Evolutionary conservation across 768 basidiomycete genomes (phyloP), one percentile per base, ranked within the genome.

Genomic region (Agrocybe chaxingu): DNA sequence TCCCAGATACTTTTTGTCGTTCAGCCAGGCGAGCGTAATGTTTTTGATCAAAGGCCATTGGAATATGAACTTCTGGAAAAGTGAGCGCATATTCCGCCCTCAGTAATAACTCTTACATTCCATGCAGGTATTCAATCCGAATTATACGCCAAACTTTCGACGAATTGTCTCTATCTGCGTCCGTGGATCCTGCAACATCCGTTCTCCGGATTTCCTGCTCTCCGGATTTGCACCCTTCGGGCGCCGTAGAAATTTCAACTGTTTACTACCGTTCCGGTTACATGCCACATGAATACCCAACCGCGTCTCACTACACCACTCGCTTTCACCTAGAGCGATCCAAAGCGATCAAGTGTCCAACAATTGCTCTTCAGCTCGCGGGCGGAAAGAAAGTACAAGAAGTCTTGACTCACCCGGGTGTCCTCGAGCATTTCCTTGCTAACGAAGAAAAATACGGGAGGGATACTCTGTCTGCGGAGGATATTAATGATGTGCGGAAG

Each of bases 321-420:
- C 89, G 96, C 7, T 78, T 88, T 58, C 67, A 82, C 10, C 76
- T 98, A 33, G 95, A 98, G 64, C 76, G 82, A 35, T 89, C 88
- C 5, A 73, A 68, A 45, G 93, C 96, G 0, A 93, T 94, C 73
- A 96, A 98, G 55, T 99, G 96, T 62, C 96, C 96, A 0, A 82
- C 84, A 1, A 82, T 98, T 57, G 84, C 88, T 4, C 77, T 98
- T 10, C 96, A 98, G 57, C 82, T 98, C n/a, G 93, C 95, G 0
- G 96, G 96, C 0, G 85, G 87, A 3, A 99, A 99, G 76, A 97
- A 97, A 63, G 83, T 99, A 0, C 96, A 98, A 66, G 85, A 98
- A 60, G 89, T 87, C 0, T 76, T 99, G 11, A 80, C 86, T 6
- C 78, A 82, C 24, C 81, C 82, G 0, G 85, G 85, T 1, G 69